phyloP scores from a whole-genome alignment of 2,329 filamentous ascomycete genomes.

The Xylaria sp. region DNA sequence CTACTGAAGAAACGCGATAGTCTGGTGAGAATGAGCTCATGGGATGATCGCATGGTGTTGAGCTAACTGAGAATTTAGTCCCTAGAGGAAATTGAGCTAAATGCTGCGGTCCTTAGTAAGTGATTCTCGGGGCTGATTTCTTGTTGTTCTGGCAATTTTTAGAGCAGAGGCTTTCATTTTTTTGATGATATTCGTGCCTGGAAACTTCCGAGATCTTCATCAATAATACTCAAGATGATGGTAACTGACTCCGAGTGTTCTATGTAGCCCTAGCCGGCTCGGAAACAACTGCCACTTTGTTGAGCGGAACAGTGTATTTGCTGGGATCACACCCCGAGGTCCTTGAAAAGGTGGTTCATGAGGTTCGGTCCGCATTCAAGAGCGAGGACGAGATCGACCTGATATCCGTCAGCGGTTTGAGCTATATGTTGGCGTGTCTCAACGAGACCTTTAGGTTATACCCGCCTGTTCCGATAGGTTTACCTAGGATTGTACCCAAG shows the following conservation, averaged over 20 bases:
- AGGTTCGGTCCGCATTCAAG: conserved; percentile 54
- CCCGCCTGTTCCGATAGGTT: conserved; percentile 46
- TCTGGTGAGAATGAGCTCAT: conserved; percentile 7
- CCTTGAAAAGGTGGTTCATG: conserved; percentile 50
- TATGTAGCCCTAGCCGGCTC: conserved; percentile 25
- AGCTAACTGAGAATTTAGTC: conserved; percentile 5
- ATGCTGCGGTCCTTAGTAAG: conserved; percentile 7
- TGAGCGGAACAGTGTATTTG: conserved; percentile 46
- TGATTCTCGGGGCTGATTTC: too few species aligned
- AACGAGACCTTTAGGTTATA: conserved; percentile 57
- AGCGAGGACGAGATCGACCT: conserved; percentile 48
- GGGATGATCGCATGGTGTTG: not conserved
- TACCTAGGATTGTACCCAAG: conserved; percentile 42
- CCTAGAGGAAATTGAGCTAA: conserved; percentile 18
- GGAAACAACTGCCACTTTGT: conserved; percentile 29
- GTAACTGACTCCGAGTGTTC: too few species aligned
- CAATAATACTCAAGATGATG: too few species aligned
- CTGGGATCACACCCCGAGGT: conserved; percentile 50
- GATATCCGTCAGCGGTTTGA: conserved; percentile 44
- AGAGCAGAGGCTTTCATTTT: too few species aligned
- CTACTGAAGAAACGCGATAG: conserved; percentile 25
- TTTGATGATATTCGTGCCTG: too few species aligned
- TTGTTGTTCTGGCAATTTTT: too few species aligned
- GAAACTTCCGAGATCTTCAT: too few species aligned
- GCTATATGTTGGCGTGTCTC: conserved; percentile 56